Evolutionary conservation across 768 basidiomycete genomes (phyloP).

Genomic region (Lenzites betulinus): DNA sequence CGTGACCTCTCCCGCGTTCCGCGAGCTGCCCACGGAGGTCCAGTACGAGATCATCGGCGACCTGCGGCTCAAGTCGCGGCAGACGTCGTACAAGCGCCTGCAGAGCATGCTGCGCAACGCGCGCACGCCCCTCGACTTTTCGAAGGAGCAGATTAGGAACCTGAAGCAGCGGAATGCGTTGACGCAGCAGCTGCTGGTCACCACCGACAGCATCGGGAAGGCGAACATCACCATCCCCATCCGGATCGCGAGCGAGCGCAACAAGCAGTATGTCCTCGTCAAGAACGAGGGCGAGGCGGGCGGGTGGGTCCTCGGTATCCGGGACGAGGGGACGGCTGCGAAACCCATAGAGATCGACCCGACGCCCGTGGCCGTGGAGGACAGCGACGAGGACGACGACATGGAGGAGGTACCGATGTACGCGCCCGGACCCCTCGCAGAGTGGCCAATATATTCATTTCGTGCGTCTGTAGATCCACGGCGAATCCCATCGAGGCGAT

Average conservation of each 20-base stretch:
- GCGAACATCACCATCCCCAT: slow-evolving; percentile 89
- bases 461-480: neutral
- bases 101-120: slow-evolving; percentile 86
- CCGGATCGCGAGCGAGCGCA: slow-evolving; percentile 92
- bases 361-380: slow-evolving; percentile 39
- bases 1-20: slow-evolving; percentile 84
- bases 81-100: slow-evolving; percentile 89
- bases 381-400: slow-evolving; percentile 37
- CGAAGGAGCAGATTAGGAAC: slow-evolving; percentile 92
- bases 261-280: slow-evolving; percentile 91
- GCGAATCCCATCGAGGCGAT: slow-evolving; percentile 16
- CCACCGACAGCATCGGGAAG: slow-evolving; percentile 91
- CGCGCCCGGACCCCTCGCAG: slow-evolving; percentile 23
- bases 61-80: slow-evolving; percentile 89
- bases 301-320: slow-evolving; percentile 93
- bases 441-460: neutral
- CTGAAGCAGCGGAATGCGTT: slow-evolving; percentile 85
- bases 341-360: slow-evolving; percentile 89
- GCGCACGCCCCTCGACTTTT: slow-evolving; percentile 89
- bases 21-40: slow-evolving; percentile 90
- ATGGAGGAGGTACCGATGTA: slow-evolving; percentile 86
- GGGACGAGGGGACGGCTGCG: slow-evolving; percentile 79
- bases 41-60: slow-evolving; percentile 99
- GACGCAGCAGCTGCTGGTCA: slow-evolving; percentile 89
- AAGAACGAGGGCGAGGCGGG: slow-evolving; percentile 87